These are phyloP conservation scores for Leccinum truebloodii DNA, from an alignment of 768 basidiomycete genomes.

Conservation along the genomic window DNA sequence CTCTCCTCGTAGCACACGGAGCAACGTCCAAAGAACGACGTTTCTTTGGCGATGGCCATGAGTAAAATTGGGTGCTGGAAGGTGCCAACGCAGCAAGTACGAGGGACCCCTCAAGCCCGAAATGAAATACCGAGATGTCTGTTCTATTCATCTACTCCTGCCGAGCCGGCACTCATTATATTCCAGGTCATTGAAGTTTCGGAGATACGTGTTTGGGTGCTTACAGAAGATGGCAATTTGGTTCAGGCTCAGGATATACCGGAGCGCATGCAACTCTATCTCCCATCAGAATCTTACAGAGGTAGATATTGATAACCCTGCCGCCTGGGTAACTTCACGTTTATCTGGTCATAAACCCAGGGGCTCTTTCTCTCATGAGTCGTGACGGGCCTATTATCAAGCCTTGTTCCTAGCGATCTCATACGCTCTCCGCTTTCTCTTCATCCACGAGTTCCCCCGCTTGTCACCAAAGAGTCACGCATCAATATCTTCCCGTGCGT, in stretches of 20 bases:
- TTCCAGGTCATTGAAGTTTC: constrained; percentile 94
- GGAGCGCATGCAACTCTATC: constrained; percentile 74
- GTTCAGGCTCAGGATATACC: constrained; percentile 90
- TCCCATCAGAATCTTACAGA: constrained; percentile 61
- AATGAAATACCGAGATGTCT: constrained; percentile 84
- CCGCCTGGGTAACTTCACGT: constrained; percentile 85
- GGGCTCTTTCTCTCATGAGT: constrained; percentile 58
- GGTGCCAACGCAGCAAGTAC: constrained; percentile 65
- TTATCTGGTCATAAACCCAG: constrained; percentile 69
- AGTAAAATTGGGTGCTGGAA: constrained; percentile 92
- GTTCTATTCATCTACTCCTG: constrained; percentile 16
- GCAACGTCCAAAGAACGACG: constrained; percentile 48
- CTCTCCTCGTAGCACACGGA: too few species aligned
- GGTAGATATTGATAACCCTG: constrained; percentile 75
- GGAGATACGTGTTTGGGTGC: constrained; percentile 84
- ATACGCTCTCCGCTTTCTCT: constrained; percentile 75
- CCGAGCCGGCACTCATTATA: constrained; percentile 9
- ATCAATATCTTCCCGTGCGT: constrained; percentile 36
- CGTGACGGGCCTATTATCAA: constrained; percentile 63
- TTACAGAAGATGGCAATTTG: constrained; percentile 92
- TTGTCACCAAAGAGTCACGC: constrained; percentile 16
- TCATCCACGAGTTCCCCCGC: constrained; percentile 61
- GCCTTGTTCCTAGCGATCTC: constrained; percentile 79
- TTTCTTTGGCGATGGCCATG: constrained; percentile 92
- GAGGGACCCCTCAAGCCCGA: constrained; percentile 60